A percentile compares a stretch with the other conserved stretches of the same genome.
Evolutionary conservation across 768 basidiomycete genomes (phyloP).

Genomic region (Filobasidium wieringae): DNA sequence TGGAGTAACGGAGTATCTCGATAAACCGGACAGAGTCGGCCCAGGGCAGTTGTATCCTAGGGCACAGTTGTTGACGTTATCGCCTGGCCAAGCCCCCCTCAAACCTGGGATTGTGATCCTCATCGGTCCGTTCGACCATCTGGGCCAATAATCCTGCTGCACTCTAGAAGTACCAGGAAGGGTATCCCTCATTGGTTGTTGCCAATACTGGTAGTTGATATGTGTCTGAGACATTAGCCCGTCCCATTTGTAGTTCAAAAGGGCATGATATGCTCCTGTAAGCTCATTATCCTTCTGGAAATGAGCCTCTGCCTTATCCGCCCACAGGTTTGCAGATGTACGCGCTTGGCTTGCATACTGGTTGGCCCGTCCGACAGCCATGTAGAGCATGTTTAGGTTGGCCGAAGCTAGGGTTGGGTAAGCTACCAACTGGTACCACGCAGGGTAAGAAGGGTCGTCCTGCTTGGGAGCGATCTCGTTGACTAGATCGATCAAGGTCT

Average conservation of each 20-base stretch:
- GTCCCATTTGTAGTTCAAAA: conserved; percentile 56
- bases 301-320: conserved; percentile 47
- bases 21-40: conserved; percentile 45
- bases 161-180: conserved; percentile 18
- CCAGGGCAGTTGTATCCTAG: conserved; percentile 27
- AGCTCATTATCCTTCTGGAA: conserved; percentile 56
- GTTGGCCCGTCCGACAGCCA: conserved; percentile 49
- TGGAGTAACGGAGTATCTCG: conserved; percentile 47
- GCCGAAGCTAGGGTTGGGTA: conserved; percentile 53
- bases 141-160: conserved; percentile 5
- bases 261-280: conserved; percentile 50
- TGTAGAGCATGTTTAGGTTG: conserved; percentile 51
- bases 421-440: conserved; percentile 63
- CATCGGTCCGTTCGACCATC: conserved; percentile 36
- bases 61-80: conserved; percentile 52
- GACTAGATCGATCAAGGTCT: conserved; percentile 45
- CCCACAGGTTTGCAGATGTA: conserved; percentile 51
- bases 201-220: conserved; percentile 45
- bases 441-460: conserved; percentile 44
- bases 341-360: conserved; percentile 54
- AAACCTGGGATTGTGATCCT: conserved; percentile 38
- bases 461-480: conserved; percentile 51
- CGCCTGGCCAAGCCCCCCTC: conserved; percentile 57
- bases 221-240: conserved; percentile 15
- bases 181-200: conserved; percentile 56